phyloP scores from a whole-genome alignment of 208 protist species.

The Trypanosoma mega region DNA sequence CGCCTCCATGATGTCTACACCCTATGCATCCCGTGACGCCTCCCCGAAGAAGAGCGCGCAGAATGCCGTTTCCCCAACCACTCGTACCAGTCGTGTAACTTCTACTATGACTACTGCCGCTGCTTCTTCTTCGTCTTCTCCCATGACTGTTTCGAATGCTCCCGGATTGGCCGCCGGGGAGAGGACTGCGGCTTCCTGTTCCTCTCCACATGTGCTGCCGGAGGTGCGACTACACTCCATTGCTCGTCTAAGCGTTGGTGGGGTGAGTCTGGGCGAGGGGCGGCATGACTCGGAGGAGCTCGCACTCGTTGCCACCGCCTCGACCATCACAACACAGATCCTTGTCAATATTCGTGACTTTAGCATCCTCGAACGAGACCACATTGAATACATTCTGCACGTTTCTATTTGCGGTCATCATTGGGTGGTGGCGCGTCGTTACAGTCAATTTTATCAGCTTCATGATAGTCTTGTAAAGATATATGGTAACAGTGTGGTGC shows the following conservation, averaged over 20 bases:
- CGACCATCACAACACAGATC: conserved; percentile 23
- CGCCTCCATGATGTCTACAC: too few species aligned
- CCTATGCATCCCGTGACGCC: too few species aligned
- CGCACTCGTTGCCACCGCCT: conserved; percentile 16
- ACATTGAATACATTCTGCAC: conserved; percentile 24
- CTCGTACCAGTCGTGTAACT: too few species aligned
- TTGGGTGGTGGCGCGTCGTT: conserved; percentile 22
- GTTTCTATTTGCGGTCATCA: conserved; percentile 25
- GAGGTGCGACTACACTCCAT: neutral
- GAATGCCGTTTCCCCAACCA: too few species aligned
- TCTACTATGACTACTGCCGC: neutral
- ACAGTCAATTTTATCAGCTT: conserved; percentile 9
- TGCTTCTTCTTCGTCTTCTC: neutral
- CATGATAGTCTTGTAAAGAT: conserved; percentile 11
- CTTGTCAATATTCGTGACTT: conserved; percentile 20
- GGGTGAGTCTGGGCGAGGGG: neutral
- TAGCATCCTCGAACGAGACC: conserved; percentile 20
- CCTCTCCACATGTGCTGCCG: neutral
- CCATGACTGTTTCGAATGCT: neutral
- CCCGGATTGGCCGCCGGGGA: too few species aligned
- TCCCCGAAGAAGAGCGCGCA: too few species aligned
- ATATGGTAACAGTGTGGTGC: conserved; percentile 12
- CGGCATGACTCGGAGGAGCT: conserved; percentile 13
- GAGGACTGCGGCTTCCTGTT: too few species aligned
- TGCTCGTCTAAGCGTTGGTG: neutral